Conservation (phyloP, 2,329 filamentous ascomycete species). For the Ceratocystis huliohia region DNA sequence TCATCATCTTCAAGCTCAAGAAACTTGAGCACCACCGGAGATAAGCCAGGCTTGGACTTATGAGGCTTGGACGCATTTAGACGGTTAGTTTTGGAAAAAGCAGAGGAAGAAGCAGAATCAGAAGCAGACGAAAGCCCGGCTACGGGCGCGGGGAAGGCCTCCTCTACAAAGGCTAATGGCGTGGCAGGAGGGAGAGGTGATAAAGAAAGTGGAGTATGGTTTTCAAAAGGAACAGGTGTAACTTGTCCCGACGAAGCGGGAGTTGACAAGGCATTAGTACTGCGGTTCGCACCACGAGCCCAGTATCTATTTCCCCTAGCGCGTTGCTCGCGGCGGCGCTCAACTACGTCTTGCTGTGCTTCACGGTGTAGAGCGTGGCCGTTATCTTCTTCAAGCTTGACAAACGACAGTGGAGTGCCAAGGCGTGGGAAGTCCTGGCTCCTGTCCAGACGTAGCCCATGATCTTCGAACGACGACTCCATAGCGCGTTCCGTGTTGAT, state of each 20-base stretch:
- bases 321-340: constrained; percentile 3
- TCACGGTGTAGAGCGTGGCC: constrained; percentile 7
- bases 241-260: background rate
- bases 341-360: constrained; percentile 3
- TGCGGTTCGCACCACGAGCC: background rate
- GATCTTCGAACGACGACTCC: constrained; percentile 7
- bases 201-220: background rate
- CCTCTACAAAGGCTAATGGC: background rate
- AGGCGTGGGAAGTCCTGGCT: constrained; percentile 10
- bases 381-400: constrained; percentile 2
- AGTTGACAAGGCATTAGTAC: background rate
- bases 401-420: background rate
- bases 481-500: constrained; percentile 10
- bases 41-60: background rate
- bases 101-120: background rate
- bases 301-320: constrained; percentile 5
- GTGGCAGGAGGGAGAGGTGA: background rate
- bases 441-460: constrained; percentile 6
- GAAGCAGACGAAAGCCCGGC: background rate
- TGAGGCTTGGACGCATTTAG: background rate
- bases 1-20: constrained; percentile 2
- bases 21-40: background rate
- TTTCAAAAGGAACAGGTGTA: background rate
- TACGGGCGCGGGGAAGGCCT: background rate
- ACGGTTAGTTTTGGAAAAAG: background rate